Percentiles rank a stretch among this genome's conserved stretches.
These are phyloP conservation scores for Triangularia setosa DNA, from an alignment of 2,329 filamentous ascomycete species.

Conservation along the genomic window DNA sequence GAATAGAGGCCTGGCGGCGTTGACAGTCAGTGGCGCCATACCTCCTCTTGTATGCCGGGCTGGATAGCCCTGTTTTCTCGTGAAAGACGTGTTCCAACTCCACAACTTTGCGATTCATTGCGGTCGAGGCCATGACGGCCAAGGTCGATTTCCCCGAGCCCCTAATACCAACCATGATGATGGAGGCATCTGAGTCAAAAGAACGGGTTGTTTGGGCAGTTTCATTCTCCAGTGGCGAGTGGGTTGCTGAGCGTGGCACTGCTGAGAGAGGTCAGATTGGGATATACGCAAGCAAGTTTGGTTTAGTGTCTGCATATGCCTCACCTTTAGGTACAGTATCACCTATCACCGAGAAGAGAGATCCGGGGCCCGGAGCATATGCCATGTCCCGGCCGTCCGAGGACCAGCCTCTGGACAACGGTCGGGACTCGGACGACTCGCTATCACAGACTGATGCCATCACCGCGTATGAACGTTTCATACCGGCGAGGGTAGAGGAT, in stretches of 20 bases:
- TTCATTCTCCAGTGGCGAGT: slow-evolving; percentile 12
- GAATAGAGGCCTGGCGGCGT: slow-evolving; percentile 56
- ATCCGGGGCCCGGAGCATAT: background rate
- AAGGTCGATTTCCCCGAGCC: slow-evolving; percentile 74
- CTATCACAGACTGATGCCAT: slow-evolving; percentile 21
- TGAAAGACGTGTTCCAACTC: slow-evolving; percentile 68
- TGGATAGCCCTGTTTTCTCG: slow-evolving; percentile 58
- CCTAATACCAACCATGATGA: slow-evolving; percentile 68
- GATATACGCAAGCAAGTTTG: background rate
- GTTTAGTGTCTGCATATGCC: background rate
- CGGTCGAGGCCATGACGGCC: slow-evolving; percentile 69
- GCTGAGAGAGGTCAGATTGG: background rate
- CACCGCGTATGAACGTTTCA: slow-evolving; percentile 27
- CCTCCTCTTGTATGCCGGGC: slow-evolving; percentile 58
- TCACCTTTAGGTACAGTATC: slow-evolving; percentile 8
- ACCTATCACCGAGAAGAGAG: background rate
- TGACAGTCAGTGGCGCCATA: slow-evolving; percentile 62
- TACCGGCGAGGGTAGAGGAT: slow-evolving; percentile 18
- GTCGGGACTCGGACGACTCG: slow-evolving; percentile 1
- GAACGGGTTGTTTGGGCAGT: slow-evolving; percentile 25
- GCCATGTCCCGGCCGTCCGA: slow-evolving; percentile 1
- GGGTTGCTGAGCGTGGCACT: slow-evolving; percentile 21
- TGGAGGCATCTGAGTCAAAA: slow-evolving; percentile 62
- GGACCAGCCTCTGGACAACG: slow-evolving; percentile 6
- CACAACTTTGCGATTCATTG: slow-evolving; percentile 63